These are phyloP conservation scores for Fomes fomentarius DNA, from an alignment of 1,284 basidiomycete species.

Conservation along the genomic window DNA sequence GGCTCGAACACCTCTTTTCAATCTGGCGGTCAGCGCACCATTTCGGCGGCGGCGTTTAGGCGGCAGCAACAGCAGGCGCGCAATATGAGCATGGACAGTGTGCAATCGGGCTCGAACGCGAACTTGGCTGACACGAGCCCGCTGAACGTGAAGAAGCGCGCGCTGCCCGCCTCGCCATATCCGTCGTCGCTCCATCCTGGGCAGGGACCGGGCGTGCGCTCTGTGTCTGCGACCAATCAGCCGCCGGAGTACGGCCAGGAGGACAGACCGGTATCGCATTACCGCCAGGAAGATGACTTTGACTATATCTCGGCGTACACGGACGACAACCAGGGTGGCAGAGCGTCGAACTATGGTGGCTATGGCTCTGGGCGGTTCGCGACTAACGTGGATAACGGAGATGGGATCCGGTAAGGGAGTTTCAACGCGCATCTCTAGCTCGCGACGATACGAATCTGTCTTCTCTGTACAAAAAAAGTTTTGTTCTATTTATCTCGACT, in stretches of 20 bases:
- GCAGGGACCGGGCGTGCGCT: conserved; percentile 17
- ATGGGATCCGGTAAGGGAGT: conserved; percentile 10
- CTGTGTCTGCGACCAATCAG: conserved; percentile 20
- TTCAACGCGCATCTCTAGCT: too few relatives aligned
- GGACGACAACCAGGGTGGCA: conserved; percentile 7
- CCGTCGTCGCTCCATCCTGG: conserved; percentile 29
- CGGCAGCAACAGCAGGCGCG: conserved; percentile 45
- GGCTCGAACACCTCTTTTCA: conserved; percentile 40
- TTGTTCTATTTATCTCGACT: not conserved
- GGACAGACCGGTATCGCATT: conserved; percentile 15
- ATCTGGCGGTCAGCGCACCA: conserved; percentile 51
- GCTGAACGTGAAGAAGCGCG: conserved; percentile 52
- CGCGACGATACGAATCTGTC: too few relatives aligned
- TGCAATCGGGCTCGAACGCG: conserved; percentile 29
- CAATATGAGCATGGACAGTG: conserved; percentile 22
- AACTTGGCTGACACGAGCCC: conserved; percentile 47
- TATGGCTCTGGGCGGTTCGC: conserved; percentile 19
- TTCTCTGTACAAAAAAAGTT: too few relatives aligned
- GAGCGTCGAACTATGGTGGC: conserved; percentile 14
- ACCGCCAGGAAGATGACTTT: conserved; percentile 44
- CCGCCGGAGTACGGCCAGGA: conserved; percentile 7
- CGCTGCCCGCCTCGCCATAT: conserved; percentile 43
- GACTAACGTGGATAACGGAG: conserved; percentile 12
- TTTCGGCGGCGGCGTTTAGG: conserved; percentile 76
- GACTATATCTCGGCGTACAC: conserved; percentile 61